Percentiles rank a stretch among this genome's conserved stretches.
These are phyloP conservation scores for Chromosphaera perkinsii DNA, from an alignment of 208 protist species.

Conservation along the genomic window DNA sequence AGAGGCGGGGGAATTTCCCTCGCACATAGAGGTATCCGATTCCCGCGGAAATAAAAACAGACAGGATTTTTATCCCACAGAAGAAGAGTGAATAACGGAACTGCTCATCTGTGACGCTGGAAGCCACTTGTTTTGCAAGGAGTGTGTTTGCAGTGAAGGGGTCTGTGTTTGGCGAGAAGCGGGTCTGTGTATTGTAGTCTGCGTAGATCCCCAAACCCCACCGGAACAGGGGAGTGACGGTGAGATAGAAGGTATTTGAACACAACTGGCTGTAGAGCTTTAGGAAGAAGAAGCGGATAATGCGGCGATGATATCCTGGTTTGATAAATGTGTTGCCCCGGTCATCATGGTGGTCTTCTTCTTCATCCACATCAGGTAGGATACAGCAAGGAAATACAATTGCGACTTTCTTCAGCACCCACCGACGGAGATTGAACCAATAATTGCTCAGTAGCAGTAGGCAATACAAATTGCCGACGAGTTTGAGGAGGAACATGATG, in stretches of 20 bases:
- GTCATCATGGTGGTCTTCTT: slow-evolving; percentile 28
- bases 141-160: neutral
- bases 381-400: neutral
- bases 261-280: slow-evolving; percentile 27
- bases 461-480: slow-evolving; percentile 28
- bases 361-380: neutral
- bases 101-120: neutral
- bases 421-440: slow-evolving; percentile 15
- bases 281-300: slow-evolving; percentile 33
- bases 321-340: slow-evolving; percentile 31
- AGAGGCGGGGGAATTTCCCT: no score
- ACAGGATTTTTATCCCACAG: neutral
- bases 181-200: slow-evolving; percentile 26
- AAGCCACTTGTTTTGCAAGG: neutral
- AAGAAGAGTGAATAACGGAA: neutral
- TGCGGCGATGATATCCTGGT: slow-evolving; percentile 28
- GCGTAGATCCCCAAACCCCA: no score
- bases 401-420: slow-evolving; percentile 11
- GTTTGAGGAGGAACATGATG: slow-evolving; percentile 21
- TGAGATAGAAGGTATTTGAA: slow-evolving; percentile 25
- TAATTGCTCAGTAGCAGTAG: slow-evolving; percentile 33
- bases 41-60: no score
- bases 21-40: no score
- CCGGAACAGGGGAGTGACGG: slow-evolving; percentile 18
- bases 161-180: slow-evolving; percentile 6